Evolutionary conservation across 306 rosid genomes (phyloP), one percentile per base, ranked within the genome.

Genomic region (Dalbergia cultrata): DNA sequence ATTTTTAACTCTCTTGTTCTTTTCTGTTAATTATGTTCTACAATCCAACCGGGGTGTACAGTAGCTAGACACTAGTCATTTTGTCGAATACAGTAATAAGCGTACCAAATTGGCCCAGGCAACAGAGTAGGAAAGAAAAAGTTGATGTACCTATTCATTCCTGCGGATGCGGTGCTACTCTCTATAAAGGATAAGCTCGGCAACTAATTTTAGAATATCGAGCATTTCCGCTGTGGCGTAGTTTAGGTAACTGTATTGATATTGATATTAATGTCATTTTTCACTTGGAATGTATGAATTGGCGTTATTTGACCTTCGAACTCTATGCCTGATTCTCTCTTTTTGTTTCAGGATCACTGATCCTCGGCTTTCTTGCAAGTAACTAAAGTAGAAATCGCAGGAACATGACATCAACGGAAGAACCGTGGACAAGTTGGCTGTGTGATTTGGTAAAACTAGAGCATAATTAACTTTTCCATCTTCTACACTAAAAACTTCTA

Each of bases 401-500:
- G 50, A 68, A 66, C 75, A 82, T 54, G 79, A 21, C 39, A 52
- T 72, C 80, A 19, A 85, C 84, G 80, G 92, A 94, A 26, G 83
- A 82, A 31, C 74, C 90, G 72, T 88, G 92, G 67, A 82, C 67
- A 9, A 88, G 53, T 79, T 90, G 90, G 95, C 26, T 89, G 34
- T 82, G 87, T 12, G 90, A 94, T 47, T 78, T 89, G 97, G 98
- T 94, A 86, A 85, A 16, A 9, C 11, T 13, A 26, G 7, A 56
- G 4, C 17, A 13, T 5, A 7, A 26, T 2, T 26, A 26, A 26
- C 31, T 26, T 26, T 26, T 26, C 31, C 31, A 26, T 26, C 31
- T 26, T 26, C 31, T 1, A 1, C 31, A 26, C 31, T 26, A 0
- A 0, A 9, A 8, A 8, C 53, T 10, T 14, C 5, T 8, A 3